A percentile compares a stretch with the other conserved stretches of the same genome.
Conservation (phyloP, 148 eudicot genomes). For the Diospyros lotus region DNA sequence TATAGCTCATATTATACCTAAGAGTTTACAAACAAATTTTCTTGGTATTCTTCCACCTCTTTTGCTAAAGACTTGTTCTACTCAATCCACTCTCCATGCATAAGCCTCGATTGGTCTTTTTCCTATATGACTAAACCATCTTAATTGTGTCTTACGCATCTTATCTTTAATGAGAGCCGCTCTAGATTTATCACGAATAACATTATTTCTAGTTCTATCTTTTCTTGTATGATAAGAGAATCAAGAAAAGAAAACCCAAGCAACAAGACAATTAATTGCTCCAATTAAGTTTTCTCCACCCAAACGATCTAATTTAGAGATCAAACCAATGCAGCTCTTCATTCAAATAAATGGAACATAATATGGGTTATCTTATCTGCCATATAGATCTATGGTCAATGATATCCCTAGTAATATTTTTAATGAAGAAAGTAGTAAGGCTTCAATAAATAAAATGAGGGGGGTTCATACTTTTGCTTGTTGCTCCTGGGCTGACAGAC, state of each 20-base stretch:
- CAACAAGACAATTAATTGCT: no score
- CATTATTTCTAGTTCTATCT: no score
- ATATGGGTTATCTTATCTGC: background rate
- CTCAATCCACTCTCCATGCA: no score
- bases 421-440: background rate
- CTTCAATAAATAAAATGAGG: background rate
- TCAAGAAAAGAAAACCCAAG: background rate
- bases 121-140: background rate
- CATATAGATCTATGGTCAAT: background rate
- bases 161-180: no score
- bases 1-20: no score
- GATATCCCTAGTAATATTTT: background rate
- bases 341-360: background rate
- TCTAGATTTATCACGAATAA: no score
- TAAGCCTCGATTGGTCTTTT: background rate
- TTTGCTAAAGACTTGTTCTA: no score
- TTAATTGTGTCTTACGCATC: no score
- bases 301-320: background rate
- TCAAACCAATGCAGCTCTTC: background rate
- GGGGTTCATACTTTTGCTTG: slow-evolving; percentile 25
- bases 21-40: no score
- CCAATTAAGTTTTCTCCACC: background rate
- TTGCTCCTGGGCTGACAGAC: slow-evolving; percentile 16
- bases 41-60: no score
- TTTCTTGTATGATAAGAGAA: background rate